phyloP scores from a whole-genome alignment of 129 eudicot genomes.

The Flaveria linearis region DNA sequence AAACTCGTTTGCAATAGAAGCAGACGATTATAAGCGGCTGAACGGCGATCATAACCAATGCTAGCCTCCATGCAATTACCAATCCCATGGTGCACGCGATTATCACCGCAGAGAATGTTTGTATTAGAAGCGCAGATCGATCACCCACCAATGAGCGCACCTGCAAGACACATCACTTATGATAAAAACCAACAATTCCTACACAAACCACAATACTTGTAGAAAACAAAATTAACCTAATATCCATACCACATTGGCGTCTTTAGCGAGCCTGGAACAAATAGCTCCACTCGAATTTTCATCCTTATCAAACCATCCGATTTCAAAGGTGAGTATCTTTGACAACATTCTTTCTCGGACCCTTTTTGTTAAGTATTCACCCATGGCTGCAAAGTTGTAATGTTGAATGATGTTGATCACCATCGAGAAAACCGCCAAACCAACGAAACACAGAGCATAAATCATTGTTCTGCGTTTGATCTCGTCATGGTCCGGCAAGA shows the following conservation, averaged over 20 bases:
- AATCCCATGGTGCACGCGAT: slow-evolving; percentile 87
- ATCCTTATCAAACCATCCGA: slow-evolving; percentile 92
- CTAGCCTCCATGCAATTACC: slow-evolving; percentile 78
- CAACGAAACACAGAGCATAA: slow-evolving; percentile 63
- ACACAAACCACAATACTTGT: not conserved
- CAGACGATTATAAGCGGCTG: slow-evolving; percentile 73
- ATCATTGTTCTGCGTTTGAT: slow-evolving; percentile 64
- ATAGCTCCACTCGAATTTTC: slow-evolving; percentile 87
- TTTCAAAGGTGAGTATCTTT: slow-evolving; percentile 85
- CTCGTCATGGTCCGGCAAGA: slow-evolving; percentile 59
- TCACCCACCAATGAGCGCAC: slow-evolving; percentile 88
- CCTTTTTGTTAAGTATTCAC: slow-evolving; percentile 85
- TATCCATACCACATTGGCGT: slow-evolving; percentile 82
- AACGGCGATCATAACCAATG: slow-evolving; percentile 80
- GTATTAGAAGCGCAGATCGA: slow-evolving; percentile 66
- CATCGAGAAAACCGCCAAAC: slow-evolving; percentile 65
- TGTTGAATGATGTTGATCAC: slow-evolving; percentile 68
- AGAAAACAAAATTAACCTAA: not conserved
- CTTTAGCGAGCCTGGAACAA: slow-evolving; percentile 89
- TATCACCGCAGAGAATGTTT: slow-evolving; percentile 70
- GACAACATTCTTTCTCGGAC: slow-evolving; percentile 86
- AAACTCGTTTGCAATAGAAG: slow-evolving; percentile 62
- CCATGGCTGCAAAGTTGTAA: slow-evolving; percentile 89
- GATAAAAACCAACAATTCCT: not conserved
- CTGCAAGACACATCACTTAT: slow-evolving; percentile 36